phyloP scores from a whole-genome alignment of 345 rosid genomes.

The Arabidopsis arenosa region DNA sequence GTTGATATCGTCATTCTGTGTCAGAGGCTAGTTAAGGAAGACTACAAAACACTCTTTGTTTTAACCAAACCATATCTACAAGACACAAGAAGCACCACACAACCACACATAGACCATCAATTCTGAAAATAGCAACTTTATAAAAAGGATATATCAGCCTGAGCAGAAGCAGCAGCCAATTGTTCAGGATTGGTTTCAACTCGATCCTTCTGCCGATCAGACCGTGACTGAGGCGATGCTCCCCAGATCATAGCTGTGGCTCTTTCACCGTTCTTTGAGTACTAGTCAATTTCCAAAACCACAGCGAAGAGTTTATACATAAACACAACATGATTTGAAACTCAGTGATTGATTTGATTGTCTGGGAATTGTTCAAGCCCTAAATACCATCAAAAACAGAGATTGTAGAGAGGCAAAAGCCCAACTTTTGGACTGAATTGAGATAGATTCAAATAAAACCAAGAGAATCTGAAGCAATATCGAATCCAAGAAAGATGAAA shows the following conservation, averaged over 20 bases:
- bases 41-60: neutral
- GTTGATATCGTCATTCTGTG: constrained; percentile 88
- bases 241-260: constrained; percentile 94
- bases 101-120: neutral
- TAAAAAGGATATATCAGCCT: constrained; percentile 93
- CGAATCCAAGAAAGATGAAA: neutral
- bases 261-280: constrained; percentile 64
- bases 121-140: neutral
- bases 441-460: neutral
- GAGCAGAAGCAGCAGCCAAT: constrained; percentile 98
- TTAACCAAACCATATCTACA: neutral
- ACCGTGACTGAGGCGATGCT: constrained; percentile 94
- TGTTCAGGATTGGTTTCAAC: constrained; percentile 99
- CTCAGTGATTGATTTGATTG: neutral
- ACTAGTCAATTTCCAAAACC: constrained; percentile 53
- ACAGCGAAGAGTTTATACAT: neutral
- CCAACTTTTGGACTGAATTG: neutral
- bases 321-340: neutral
- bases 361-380: no score
- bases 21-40: constrained; percentile 49
- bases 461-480: neutral
- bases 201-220: constrained; percentile 94
- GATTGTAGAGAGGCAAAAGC: constrained; percentile 7
- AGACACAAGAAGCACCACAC: neutral
- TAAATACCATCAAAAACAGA: neutral